Conservation (phyloP, 1,284 basidiomycete genomes). For the Laetiporus sulphureus region DNA sequence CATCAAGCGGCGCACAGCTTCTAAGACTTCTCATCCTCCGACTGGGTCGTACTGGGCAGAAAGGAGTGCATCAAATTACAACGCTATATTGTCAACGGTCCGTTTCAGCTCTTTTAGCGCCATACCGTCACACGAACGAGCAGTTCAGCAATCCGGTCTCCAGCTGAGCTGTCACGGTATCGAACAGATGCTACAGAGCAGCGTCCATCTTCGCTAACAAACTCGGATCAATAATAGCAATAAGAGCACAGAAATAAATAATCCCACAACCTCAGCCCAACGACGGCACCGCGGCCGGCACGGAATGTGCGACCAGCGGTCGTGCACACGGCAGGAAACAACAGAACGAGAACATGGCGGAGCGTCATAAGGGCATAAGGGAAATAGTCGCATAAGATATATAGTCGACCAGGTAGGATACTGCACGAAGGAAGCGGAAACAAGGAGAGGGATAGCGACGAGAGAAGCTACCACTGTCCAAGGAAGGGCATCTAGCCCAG, state of each 20-base stretch:
- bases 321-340: conserved; percentile 4
- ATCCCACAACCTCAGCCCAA: conserved; percentile 9
- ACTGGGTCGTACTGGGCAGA: too few species aligned
- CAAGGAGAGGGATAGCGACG: neutral
- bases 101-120: too few species aligned
- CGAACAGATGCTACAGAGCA: neutral
- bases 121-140: too few species aligned
- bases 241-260: conserved; percentile 8
- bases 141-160: too few species aligned
- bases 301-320: neutral
- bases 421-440: conserved; percentile 2
- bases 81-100: too few species aligned
- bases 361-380: conserved; percentile 8
- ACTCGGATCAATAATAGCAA: neutral
- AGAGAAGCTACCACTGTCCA: conserved; percentile 10
- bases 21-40: too few species aligned
- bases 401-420: neutral
- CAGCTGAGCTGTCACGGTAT: too few species aligned
- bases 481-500: conserved; percentile 18
- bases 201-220: conserved; percentile 3
- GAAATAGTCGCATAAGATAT: conserved; percentile 3
- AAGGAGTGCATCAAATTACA: too few species aligned
- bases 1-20: too few species aligned
- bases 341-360: conserved; percentile 6
- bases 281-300: conserved; percentile 1